Base-by-base conservation (phyloP, 352 stramenopile genomes). In the Globisporangium carolinianum region DNA sequence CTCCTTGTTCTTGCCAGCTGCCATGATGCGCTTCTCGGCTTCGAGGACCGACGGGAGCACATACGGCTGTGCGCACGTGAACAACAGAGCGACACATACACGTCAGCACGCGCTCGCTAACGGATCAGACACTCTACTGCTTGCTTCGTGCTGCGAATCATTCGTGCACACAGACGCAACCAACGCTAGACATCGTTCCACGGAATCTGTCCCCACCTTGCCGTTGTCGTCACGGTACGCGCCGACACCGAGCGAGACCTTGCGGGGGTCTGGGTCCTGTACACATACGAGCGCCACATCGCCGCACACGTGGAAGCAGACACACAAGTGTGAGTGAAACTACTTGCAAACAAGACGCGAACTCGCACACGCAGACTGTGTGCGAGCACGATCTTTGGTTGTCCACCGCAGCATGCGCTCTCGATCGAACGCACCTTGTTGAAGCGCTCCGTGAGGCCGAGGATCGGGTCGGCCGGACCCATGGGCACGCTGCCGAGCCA, bases 221-320 rank as follows among this genome's bases (percentile, higher is more conserved):
- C 83, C 83, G 49, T 94, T 79, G 63, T 97, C 89, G 63, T 97
- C 93, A 65, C 97, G 88, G 79, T 99, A 99, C 6, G 98, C 97
- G 60, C 98, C 98, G n/a, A 99, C 97, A 52, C 98, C 97, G 32
- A 99, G 75, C 82, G 91, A 97, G 5, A 99, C 90, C 78, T 99
- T 99, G 51, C 84, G 68, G 53, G 90, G 47, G 69, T 98, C 91
- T 38, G 84, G 80, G 76, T 98, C 96, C 73, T 96, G 76, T 47
- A 83, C 61, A 56, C 12, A 7, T 11, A 55, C 18, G 43, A 36
- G 4, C 45, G 15, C 8, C 10, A 48, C 24, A 17, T 14, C 39
- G 45, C 15, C 24, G 45, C 24, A 24, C 6, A 35, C 45, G 5
- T 32, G 45, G 24, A 24, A 24, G 24, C 24, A 24, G 24, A 24